Percentiles rank a stretch among this genome's conserved stretches.
Conservation (phyloP, 441 rosid genomes). For the Jatropha podagrica region DNA sequence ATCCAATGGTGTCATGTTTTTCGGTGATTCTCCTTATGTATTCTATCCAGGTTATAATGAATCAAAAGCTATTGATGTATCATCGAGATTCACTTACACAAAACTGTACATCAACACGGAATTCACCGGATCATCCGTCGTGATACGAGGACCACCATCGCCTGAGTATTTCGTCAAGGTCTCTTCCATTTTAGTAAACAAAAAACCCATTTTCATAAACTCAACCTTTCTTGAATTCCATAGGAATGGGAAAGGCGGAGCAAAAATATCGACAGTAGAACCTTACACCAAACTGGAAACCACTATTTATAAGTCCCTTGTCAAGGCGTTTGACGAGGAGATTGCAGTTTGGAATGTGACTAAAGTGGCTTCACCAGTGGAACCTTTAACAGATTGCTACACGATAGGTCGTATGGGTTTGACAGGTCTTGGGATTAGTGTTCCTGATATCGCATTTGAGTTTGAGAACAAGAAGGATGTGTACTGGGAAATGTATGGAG, state of each 20-base stretch:
- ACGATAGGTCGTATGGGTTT: conserved; percentile 4
- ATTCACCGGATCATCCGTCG: conserved; percentile 43
- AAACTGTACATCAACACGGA: conserved; percentile 51
- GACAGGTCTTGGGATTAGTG: conserved; percentile 14
- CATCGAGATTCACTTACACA: conserved; percentile 26
- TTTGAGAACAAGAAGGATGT: conserved; percentile 23
- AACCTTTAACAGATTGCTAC: conserved; percentile 23
- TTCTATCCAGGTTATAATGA: conserved; percentile 15
- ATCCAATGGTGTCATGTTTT: conserved; percentile 8
- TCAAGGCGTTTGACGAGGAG: conserved; percentile 21
- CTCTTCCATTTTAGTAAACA: conserved; percentile 25
- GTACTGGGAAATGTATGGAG: conserved; percentile 26
- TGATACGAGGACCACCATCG: conserved; percentile 44
- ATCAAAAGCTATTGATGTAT: conserved; percentile 10
- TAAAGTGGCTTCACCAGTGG: conserved; percentile 12
- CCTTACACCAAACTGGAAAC: conserved; percentile 25
- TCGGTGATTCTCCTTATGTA: conserved; percentile 19
- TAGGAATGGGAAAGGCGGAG: conserved; percentile 17
- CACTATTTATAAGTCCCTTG: conserved; percentile 22
- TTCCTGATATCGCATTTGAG: conserved; percentile 23
- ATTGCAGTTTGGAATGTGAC: conserved; percentile 16
- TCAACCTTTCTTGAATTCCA: conserved; percentile 20
- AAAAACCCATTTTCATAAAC: conserved; percentile 19
- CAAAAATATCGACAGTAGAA: conserved; percentile 17
- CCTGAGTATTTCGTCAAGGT: conserved; percentile 56